Evolutionary conservation across 2,329 filamentous ascomycete species (phyloP), one percentile per base, ranked within the genome.

Genomic region (Aspergillus carbonarius): DNA sequence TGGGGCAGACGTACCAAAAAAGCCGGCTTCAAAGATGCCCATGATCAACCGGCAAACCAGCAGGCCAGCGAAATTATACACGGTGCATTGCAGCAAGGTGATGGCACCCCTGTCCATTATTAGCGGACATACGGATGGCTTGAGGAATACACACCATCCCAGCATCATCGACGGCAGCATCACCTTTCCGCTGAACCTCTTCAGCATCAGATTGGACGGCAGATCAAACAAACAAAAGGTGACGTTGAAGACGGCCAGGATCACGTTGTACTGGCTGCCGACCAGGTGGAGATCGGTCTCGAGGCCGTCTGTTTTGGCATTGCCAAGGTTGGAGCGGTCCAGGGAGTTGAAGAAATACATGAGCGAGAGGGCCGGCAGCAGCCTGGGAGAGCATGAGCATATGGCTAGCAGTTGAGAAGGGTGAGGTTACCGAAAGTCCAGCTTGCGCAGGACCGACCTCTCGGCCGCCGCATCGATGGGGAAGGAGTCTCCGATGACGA

Each of bases 221-320:
- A 66, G 58, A 25, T 65, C 65, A 15, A 66, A 60, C 8, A 63
- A 42, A 13, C 58, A 58, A 37, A 60, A 89, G 0, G 87, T 87
- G 13, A 90, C 79, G 72, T 87, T 90, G 76, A 90, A 90, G 60
- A 90, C 83, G 51, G 78, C 79, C 46, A 89, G 72, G 56, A 89
- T 82, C 37, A 83, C 80, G 68, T 88, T 88, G 74, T 89, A 88
- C 68, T 88, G 81, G 62, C 84, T 79, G 5, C 73, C 71, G n/a
- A 76, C 76, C 69, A 90, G 84, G 23, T 80, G 68, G 10, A 89
- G 73, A 66, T 73, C 70, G 32, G 73, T 68, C 55, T 81, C 75
- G 12, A 82, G 67, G 3, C 78, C 78, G 34, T 74, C 79, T 0
- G 81, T 84, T 66, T 84, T 77, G 4, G 81, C 80, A 63, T 83